phyloP scores from a whole-genome alignment of 163 green algal species.

The Chloromonas sp. region DNA sequence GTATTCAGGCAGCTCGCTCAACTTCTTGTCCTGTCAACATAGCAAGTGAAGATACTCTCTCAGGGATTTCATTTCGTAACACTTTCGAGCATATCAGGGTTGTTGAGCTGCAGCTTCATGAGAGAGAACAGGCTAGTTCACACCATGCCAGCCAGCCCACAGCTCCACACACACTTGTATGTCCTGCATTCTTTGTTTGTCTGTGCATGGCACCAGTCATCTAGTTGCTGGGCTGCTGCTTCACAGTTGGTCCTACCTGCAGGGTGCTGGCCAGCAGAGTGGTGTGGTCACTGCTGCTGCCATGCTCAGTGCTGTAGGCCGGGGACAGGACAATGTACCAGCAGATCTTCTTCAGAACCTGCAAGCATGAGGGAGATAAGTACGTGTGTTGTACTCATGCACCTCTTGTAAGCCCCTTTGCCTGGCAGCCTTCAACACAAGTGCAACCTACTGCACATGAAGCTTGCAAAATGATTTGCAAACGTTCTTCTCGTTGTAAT shows the following conservation, averaged over 20 bases:
- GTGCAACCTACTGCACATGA: too few relatives aligned
- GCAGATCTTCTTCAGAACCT: constrained; percentile 81
- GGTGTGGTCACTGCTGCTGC: constrained; percentile 71
- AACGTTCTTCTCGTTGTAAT: too few relatives aligned
- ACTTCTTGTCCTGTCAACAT: constrained; percentile 58
- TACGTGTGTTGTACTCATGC: too few relatives aligned
- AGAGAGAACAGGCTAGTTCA: background rate
- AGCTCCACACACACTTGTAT: background rate
- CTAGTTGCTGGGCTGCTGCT: too few relatives aligned
- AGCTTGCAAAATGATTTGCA: too few relatives aligned
- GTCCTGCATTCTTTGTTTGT: background rate
- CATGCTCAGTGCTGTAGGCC: constrained; percentile 53
- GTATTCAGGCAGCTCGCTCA: constrained; percentile 73
- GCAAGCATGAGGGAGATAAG: background rate
- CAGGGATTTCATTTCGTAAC: too few relatives aligned
- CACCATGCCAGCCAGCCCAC: background rate
- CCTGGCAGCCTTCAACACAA: too few relatives aligned
- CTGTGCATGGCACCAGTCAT: too few relatives aligned
- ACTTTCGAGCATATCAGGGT: too few relatives aligned
- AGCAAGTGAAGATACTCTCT: background rate
- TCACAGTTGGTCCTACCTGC: constrained; percentile 5
- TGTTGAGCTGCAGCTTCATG: too few relatives aligned
- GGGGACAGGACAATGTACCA: constrained; percentile 89
- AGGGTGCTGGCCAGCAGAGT: constrained; percentile 75
- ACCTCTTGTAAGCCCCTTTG: too few relatives aligned